Percentiles rank a stretch among this genome's conserved stretches.
phyloP scores from a whole-genome alignment of 352 stramenopile genomes.

The Sclerospora graminicola region DNA sequence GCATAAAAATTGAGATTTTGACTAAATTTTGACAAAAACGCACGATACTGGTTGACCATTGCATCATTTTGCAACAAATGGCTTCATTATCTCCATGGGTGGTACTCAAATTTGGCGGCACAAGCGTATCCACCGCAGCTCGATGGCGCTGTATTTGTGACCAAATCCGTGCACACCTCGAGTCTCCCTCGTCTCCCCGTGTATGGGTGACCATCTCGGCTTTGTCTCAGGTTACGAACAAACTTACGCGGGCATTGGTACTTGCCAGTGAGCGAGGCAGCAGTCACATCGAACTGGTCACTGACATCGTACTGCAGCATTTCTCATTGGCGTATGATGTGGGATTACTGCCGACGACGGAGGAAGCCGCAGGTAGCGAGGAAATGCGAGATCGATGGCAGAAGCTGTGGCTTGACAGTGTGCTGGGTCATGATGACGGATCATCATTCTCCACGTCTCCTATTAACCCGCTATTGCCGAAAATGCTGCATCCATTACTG shows the following conservation, averaged over 20 bases:
- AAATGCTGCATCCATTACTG: constrained; percentile 46
- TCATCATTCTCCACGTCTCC: constrained; percentile 32
- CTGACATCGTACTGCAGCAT: constrained; percentile 54
- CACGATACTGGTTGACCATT: too few relatives aligned
- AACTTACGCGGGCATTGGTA: constrained; percentile 52
- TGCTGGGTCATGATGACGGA: constrained; percentile 34
- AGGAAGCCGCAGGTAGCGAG: constrained; percentile 27
- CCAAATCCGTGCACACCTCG: constrained; percentile 52
- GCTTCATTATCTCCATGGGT: constrained; percentile 37
- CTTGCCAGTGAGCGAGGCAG: constrained; percentile 25
- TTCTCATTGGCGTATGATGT: constrained; percentile 65
- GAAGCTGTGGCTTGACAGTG: constrained; percentile 46
- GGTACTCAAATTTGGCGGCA: constrained; percentile 87
- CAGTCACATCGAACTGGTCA: constrained; percentile 35
- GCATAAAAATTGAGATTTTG: too few relatives aligned
- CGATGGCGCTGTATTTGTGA: constrained; percentile 75
- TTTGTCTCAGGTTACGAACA: constrained; percentile 82
- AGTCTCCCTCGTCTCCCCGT: constrained; percentile 20
- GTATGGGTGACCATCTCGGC: constrained; percentile 87
- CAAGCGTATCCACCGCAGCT: constrained; percentile 69
- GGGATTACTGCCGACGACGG: constrained; percentile 36
- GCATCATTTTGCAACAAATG: constrained; percentile 6
- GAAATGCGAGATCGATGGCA: constrained; percentile 49
- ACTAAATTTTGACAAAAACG: too few relatives aligned
- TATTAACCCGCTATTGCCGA: constrained; percentile 36